These are phyloP conservation scores for Trichomonas tenax DNA, from an alignment of 208 protist species.

Conservation along the genomic window DNA sequence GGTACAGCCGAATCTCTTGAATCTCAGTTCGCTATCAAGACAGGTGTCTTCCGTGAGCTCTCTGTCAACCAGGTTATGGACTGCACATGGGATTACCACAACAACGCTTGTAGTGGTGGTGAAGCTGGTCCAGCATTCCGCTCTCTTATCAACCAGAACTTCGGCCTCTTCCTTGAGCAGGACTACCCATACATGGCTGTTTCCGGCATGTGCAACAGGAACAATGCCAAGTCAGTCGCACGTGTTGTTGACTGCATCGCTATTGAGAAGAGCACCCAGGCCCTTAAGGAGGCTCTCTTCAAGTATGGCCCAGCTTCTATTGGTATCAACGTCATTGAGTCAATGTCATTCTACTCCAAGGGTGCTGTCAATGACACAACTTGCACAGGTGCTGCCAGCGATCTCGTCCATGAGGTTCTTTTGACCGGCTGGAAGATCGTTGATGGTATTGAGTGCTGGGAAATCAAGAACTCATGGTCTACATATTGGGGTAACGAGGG, in stretches of 20 bases:
- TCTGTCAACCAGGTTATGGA: constrained; percentile 1
- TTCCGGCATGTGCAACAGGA: background rate
- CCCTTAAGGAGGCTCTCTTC: background rate
- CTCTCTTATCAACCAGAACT: background rate
- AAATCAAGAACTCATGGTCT: background rate
- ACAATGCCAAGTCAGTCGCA: background rate
- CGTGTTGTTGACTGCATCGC: background rate
- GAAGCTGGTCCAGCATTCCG: background rate
- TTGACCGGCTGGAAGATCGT: background rate
- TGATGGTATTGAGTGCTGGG: background rate
- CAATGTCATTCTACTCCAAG: background rate
- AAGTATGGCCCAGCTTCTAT: background rate
- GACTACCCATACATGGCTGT: background rate
- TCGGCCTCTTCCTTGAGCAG: background rate
- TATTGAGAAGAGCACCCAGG: background rate
- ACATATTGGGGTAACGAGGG: constrained; percentile 8
- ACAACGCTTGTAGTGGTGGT: background rate
- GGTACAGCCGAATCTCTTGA: background rate
- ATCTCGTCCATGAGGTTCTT: background rate
- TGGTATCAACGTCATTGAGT: background rate
- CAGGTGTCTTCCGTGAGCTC: background rate
- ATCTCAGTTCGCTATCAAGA: background rate
- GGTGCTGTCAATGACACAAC: background rate
- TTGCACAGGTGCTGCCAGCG: background rate
- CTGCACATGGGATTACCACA: background rate